A percentile compares a stretch with the other conserved stretches of the same genome.
Conservation (phyloP, 768 basidiomycete genomes). For the Xerocomellus amylosporus region DNA sequence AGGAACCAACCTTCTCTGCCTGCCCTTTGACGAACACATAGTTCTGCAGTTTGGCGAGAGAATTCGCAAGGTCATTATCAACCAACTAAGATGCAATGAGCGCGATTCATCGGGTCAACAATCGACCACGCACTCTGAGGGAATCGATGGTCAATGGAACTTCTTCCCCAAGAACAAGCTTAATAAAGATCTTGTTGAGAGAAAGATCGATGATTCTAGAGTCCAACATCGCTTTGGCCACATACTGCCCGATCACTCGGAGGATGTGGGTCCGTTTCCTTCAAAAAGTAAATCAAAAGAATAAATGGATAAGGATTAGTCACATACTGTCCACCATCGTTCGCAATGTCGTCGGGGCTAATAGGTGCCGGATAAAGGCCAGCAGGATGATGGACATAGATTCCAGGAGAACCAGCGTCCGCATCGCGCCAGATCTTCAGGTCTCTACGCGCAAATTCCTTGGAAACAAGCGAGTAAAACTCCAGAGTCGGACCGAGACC, state of each 20-base stretch:
- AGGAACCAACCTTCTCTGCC: slow-evolving; percentile 52
- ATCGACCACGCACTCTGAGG: slow-evolving; percentile 59
- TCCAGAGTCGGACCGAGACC: slow-evolving; percentile 96
- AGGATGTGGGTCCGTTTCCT: slow-evolving; percentile 87
- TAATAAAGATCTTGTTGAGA: slow-evolving; percentile 94
- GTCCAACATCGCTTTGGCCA: slow-evolving; percentile 95
- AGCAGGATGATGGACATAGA: slow-evolving; percentile 78
- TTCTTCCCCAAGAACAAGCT: slow-evolving; percentile 82
- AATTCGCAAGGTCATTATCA: slow-evolving; percentile 81
- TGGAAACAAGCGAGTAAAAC: slow-evolving; percentile 96
- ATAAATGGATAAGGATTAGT: not conserved
- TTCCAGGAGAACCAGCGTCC: slow-evolving; percentile 56
- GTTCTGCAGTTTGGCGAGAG: slow-evolving; percentile 73
- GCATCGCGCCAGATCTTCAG: slow-evolving; percentile 91
- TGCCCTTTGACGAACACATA: slow-evolving; percentile 51
- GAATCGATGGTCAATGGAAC: slow-evolving; percentile 81
- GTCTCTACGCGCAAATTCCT: slow-evolving; percentile 87
- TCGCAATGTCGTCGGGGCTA: slow-evolving; percentile 61
- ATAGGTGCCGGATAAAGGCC: slow-evolving; percentile 91
- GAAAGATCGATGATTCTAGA: slow-evolving; percentile 96
- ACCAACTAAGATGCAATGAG: slow-evolving; percentile 54
- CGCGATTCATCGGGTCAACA: not conserved
- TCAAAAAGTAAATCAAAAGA: slow-evolving; percentile 5
- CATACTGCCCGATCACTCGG: slow-evolving; percentile 90
- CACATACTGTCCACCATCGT: slow-evolving; percentile 73